phyloP scores from a whole-genome alignment of 2,329 filamentous ascomycete genomes.

The Calonectria pseudoreteaudii region DNA sequence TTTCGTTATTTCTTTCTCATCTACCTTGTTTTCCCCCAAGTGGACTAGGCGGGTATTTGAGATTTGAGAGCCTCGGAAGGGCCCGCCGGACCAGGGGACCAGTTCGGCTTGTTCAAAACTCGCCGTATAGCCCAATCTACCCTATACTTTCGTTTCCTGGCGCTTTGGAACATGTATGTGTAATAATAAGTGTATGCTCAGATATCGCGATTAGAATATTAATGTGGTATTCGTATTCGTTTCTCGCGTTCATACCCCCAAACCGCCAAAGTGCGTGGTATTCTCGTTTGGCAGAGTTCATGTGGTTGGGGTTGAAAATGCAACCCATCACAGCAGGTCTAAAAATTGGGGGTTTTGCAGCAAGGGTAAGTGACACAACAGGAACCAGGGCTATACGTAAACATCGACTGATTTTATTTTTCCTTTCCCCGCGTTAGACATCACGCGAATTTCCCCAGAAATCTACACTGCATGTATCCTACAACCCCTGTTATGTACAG shows the following conservation, averaged over 20 bases:
- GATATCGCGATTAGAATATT: not conserved
- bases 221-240: not conserved
- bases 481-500: constrained; percentile 3
- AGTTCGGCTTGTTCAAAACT: not conserved
- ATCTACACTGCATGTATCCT: constrained; percentile 3
- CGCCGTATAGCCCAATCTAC: not conserved
- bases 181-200: not conserved
- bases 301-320: constrained; percentile 9
- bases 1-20: too few relatives aligned
- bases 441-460: not conserved
- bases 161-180: not conserved
- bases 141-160: not conserved
- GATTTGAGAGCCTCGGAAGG: constrained; percentile 1
- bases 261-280: not conserved
- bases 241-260: not conserved
- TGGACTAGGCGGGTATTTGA: not conserved
- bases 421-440: not conserved
- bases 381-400: not conserved
- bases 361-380: not conserved
- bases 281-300: not conserved
- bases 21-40: not conserved
- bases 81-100: not conserved
- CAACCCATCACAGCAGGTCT: not conserved
- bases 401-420: constrained; percentile 9
- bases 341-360: constrained; percentile 10